Base-by-base conservation (phyloP, 306 rosid species). In the Fagus crenata region DNA sequence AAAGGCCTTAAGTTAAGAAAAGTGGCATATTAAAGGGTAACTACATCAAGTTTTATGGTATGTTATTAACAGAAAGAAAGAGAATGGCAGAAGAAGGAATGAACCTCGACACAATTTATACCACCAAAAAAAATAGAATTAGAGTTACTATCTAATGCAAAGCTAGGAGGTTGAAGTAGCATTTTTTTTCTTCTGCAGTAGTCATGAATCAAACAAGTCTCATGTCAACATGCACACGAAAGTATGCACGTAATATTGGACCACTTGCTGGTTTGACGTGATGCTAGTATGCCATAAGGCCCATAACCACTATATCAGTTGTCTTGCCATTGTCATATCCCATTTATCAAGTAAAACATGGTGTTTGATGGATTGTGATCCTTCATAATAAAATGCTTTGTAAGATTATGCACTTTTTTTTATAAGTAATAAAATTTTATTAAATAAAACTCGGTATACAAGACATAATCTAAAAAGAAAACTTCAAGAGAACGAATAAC, bases 1-100 rank as follows among this genome's bases (percentile, higher is more conserved):
- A 58, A 49, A 78, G 55, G 7, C 0, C 18, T 77, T 63, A 17
- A 78, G 13, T 60, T 17, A 75, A 39, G 28, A 22, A 22, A 22
- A 22, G 59, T 53, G 72, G 68, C 65, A 82, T 35, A 37, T 64
- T 4, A 70, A 69, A 73, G 22, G 32, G 67, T 53, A 49, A 65
- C 61, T 17, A 72, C 9, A 53, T 5, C 36, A 53, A 17, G 22
- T 1, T 46, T 11, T 22, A 33, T 15, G 5, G 68, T 32, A 9
- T 7, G 49, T 43, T 3, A 55, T 61, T 12, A 33, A 64, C 22
- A 37, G 46, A 41, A 13, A 14, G 8, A 64, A 61, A 4, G 31
- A 64, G 69, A 36, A 15, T 5, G 12, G 13, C 17, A 28, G 7
- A 6, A 4, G 41, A 32, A 61, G 2, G 6, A 61, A 12, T 7